These are phyloP conservation scores for Marasmius fiardii DNA, from an alignment of 1,284 basidiomycete genomes.

Conservation along the genomic window DNA sequence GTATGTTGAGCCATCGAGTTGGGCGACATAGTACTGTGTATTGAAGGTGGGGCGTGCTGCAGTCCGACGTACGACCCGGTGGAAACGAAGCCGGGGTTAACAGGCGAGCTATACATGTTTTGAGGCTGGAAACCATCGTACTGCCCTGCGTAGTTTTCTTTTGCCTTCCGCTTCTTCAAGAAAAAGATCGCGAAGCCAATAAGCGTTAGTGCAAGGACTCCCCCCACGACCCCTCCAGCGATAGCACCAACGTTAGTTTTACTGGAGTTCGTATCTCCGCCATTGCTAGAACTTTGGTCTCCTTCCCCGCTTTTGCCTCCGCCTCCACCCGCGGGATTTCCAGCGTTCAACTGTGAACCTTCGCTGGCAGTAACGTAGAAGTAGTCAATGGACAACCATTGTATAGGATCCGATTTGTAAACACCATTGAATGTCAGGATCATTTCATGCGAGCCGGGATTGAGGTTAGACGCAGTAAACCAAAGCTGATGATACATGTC, in stretches of 20 bases:
- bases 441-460: constrained; percentile 1
- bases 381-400: neutral
- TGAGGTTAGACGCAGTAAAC: neutral
- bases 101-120: neutral
- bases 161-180: neutral
- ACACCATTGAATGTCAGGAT: neutral
- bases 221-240: neutral
- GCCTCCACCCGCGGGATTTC: neutral
- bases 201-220: neutral
- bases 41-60: no score
- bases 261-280: neutral
- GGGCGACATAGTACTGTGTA: no score
- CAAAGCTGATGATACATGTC: neutral
- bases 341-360: neutral
- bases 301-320: neutral
- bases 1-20: no score
- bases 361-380: constrained; percentile 1
- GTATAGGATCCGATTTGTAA: neutral
- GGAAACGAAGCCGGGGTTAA: neutral
- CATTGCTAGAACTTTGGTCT: neutral
- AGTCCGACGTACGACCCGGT: no score
- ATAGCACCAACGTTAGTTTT: neutral
- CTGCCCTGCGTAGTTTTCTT: neutral
- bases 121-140: neutral
- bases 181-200: neutral